phyloP scores from a whole-genome alignment of 177 flowering plant species.

The Vitis hybrid region DNA sequence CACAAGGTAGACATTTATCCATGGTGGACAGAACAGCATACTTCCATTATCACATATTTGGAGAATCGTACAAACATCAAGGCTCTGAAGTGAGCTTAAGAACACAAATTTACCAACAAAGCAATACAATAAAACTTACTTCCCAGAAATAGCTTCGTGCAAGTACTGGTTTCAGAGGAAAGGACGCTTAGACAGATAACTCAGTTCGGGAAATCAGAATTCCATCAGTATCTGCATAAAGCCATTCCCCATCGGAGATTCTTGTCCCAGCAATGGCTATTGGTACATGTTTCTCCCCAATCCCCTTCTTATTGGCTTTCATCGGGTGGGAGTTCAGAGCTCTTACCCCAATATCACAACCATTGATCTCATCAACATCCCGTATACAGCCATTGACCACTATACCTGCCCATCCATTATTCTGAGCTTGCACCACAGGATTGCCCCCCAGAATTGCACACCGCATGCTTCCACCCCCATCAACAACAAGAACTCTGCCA shows the following conservation, averaged over 20 bases:
- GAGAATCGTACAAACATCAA: neutral
- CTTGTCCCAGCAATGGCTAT: constrained; percentile 38
- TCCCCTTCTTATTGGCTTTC: constrained; percentile 47
- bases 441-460: constrained; percentile 48
- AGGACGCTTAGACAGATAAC: constrained; percentile 25
- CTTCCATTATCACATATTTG: neutral
- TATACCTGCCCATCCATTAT: constrained; percentile 49
- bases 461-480: constrained; percentile 43
- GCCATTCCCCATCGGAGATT: constrained; percentile 48
- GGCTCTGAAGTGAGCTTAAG: neutral
- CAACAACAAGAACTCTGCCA: constrained; percentile 49
- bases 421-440: constrained; percentile 45
- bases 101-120: neutral
- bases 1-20: too few species aligned
- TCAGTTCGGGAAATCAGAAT: constrained; percentile 35
- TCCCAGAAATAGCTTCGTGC: neutral
- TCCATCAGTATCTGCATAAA: constrained; percentile 52
- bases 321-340: constrained; percentile 41
- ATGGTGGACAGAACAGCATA: neutral
- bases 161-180: neutral
- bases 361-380: constrained; percentile 50
- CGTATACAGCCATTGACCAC: constrained; percentile 47
- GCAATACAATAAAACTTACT: neutral
- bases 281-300: constrained; percentile 39
- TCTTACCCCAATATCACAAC: constrained; percentile 49